These are phyloP conservation scores for Angomonas deanei DNA, from an alignment of 208 protist species.

Conservation along the genomic window DNA sequence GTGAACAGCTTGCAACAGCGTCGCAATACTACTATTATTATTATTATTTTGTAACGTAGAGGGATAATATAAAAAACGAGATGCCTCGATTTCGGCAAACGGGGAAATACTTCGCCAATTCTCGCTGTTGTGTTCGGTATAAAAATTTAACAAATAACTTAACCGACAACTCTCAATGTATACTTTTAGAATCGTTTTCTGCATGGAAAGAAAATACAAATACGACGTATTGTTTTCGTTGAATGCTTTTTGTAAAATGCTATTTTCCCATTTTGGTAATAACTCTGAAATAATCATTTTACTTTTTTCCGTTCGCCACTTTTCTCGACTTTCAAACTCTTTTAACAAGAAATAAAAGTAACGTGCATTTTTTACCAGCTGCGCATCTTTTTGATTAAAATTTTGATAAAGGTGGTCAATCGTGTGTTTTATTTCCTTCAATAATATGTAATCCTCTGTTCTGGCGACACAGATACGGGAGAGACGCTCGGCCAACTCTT, in stretches of 20 bases:
- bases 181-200: neutral
- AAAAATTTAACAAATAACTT: neutral
- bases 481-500: slow-evolving; percentile 28
- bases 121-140: neutral
- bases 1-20: neutral
- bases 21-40: neutral
- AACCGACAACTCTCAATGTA: slow-evolving; percentile 2
- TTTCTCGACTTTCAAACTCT: slow-evolving; percentile 3
- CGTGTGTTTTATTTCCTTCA: no score
- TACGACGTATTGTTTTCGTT: no score
- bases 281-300: neutral
- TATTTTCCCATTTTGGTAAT: neutral
- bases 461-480: slow-evolving; percentile 42
- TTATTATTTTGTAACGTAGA: neutral
- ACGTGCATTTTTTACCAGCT: no score
- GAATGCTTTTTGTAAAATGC: neutral
- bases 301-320: neutral
- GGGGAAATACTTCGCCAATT: neutral
- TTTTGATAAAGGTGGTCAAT: no score
- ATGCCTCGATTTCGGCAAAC: neutral
- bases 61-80: neutral
- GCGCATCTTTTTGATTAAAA: no score
- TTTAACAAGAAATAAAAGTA: slow-evolving; percentile 27
- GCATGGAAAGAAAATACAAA: neutral
- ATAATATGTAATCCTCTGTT: slow-evolving; percentile 45